Evolutionary conservation across 2,329 filamentous ascomycete genomes (phyloP).

Genomic region (Aspergillus flavus): DNA sequence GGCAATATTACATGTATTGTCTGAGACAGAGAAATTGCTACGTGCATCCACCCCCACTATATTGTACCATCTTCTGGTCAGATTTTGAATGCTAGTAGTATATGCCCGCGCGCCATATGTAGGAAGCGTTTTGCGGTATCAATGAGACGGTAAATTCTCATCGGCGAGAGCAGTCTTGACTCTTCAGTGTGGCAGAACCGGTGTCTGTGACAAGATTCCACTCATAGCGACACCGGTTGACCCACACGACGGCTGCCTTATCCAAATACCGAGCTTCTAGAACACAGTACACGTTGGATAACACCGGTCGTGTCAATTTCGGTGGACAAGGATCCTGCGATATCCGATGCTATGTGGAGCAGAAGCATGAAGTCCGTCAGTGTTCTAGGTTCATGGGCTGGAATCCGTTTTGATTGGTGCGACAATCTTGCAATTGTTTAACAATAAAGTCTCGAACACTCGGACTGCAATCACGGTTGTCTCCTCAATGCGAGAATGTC

Average conservation of each 20-base stretch:
- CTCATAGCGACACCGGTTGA: background rate
- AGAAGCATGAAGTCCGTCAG: background rate
- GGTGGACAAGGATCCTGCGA: background rate
- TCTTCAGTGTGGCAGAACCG: background rate
- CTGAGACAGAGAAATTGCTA: background rate
- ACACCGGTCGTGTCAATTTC: background rate
- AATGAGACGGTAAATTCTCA: background rate
- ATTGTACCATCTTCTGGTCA: background rate
- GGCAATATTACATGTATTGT: background rate
- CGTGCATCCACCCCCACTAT: background rate
- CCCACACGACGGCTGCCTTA: constrained; percentile 1
- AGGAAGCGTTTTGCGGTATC: background rate
- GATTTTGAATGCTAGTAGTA: background rate
- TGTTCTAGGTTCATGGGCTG: background rate
- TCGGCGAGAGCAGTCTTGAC: background rate
- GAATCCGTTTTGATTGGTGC: background rate
- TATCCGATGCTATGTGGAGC: background rate
- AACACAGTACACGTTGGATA: background rate
- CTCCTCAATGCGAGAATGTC: constrained; percentile 58
- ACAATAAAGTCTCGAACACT: background rate
- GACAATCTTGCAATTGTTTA: background rate
- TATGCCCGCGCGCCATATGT: background rate
- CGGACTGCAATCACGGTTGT: constrained; percentile 11
- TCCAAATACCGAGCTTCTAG: background rate
- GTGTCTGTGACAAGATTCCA: background rate